These are phyloP conservation scores for Citrus sinensis DNA, from an alignment of 345 rosid species.

Conservation along the genomic window DVS_A1.0 CM039166.1:17228501-17229000, in stretches of 20 bases:
- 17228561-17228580: neutral
- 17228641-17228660: neutral
- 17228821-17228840: neutral
- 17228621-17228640: neutral
- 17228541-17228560: neutral
- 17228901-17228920: neutral
- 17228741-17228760: neutral
- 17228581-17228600: neutral
- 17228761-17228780: neutral
- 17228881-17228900: neutral
- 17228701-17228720: neutral
- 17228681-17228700: neutral
- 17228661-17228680: neutral
- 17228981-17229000: neutral
- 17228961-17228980: neutral
- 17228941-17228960: neutral
- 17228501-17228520: neutral
- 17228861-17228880: slow-evolving; percentile 1
- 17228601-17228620: neutral
- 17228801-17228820: neutral
- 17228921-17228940: neutral
- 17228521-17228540: neutral
- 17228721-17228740: neutral
- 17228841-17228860: neutral
- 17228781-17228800: neutral